Evolutionary conservation across 2,329 filamentous ascomycete species (phyloP).

Genomic region (Colletotrichum filicis): DNA sequence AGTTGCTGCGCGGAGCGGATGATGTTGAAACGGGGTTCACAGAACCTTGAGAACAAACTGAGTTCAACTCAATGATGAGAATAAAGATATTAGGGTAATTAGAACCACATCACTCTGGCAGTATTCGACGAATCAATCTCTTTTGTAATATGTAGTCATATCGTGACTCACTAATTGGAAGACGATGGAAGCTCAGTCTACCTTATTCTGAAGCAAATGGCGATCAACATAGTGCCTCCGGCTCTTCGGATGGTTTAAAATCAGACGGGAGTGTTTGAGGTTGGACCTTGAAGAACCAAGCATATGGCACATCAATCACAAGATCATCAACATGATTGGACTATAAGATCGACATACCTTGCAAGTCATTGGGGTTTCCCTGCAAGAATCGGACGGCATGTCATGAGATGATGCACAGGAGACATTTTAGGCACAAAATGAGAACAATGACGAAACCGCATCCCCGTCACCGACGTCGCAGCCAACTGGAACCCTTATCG

Average conservation of each 20-base stretch:
- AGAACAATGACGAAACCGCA: not conserved
- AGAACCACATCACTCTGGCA: not conserved
- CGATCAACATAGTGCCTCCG: not conserved
- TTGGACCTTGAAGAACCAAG: slow-evolving; percentile 12
- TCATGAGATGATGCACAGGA: slow-evolving; percentile 26
- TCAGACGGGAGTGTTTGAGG: slow-evolving; percentile 32
- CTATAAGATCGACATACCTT: not conserved
- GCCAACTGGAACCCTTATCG: not conserved
- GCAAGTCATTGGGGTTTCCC: not conserved
- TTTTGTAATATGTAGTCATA: slow-evolving; percentile 1
- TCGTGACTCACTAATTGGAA: too few species aligned
- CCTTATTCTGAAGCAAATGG: not conserved
- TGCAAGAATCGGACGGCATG: slow-evolving; percentile 19
- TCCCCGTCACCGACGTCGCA: not conserved
- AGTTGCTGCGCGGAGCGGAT: not conserved
- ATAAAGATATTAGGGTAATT: slow-evolving; percentile 13
- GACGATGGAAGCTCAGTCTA: not conserved
- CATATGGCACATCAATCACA: not conserved
- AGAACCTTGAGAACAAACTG: slow-evolving; percentile 13
- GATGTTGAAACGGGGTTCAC: slow-evolving; percentile 7
- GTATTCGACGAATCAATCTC: not conserved
- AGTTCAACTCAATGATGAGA: slow-evolving; percentile 21
- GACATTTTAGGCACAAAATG: slow-evolving; percentile 12
- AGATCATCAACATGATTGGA: slow-evolving; percentile 17
- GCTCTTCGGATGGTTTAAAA: slow-evolving; percentile 4